A percentile compares a stretch with the other conserved stretches of the same genome.
These are phyloP conservation scores for Petunia secreta DNA, from an alignment of 257 asterid species.

Conservation along the genomic window DNA sequence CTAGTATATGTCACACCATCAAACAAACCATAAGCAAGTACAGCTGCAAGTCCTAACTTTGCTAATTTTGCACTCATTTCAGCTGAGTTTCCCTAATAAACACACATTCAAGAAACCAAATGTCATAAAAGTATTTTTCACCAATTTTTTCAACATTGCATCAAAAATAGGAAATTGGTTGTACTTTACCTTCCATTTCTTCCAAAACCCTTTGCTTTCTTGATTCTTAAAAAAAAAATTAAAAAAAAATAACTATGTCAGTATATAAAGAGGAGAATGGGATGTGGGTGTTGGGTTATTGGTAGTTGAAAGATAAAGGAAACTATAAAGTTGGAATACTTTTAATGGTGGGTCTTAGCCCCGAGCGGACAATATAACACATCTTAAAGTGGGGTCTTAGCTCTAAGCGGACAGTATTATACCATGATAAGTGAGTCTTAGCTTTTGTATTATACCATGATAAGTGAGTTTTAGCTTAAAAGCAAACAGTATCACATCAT, in stretches of 20 bases:
- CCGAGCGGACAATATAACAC: too few species aligned
- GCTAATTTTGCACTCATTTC: slow-evolving; percentile 51
- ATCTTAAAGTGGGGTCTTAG: too few species aligned
- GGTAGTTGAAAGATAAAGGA: too few species aligned
- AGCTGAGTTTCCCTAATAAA: slow-evolving; percentile 41
- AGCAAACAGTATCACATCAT: too few species aligned
- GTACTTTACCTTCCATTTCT: slow-evolving; percentile 47
- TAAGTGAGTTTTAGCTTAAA: too few species aligned
- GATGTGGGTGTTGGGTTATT: neutral
- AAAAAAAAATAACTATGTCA: neutral
- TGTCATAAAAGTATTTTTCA: neutral
- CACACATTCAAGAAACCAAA: neutral
- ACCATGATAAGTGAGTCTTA: too few species aligned
- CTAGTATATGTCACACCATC: slow-evolving; percentile 56
- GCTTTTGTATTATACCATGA: too few species aligned
- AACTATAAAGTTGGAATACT: too few species aligned
- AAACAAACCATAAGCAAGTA: slow-evolving; percentile 52
- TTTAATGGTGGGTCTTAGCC: too few species aligned
- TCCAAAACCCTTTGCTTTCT: slow-evolving; percentile 42
- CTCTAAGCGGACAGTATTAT: too few species aligned
- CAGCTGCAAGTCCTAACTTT: slow-evolving; percentile 49
- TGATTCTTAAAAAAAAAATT: slow-evolving; percentile 29
- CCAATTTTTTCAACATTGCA: neutral
- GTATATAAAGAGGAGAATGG: neutral
- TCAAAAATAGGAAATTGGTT: neutral